phyloP scores from a whole-genome alignment of 768 basidiomycete species.

The Psilocybe cubensis region DNA sequence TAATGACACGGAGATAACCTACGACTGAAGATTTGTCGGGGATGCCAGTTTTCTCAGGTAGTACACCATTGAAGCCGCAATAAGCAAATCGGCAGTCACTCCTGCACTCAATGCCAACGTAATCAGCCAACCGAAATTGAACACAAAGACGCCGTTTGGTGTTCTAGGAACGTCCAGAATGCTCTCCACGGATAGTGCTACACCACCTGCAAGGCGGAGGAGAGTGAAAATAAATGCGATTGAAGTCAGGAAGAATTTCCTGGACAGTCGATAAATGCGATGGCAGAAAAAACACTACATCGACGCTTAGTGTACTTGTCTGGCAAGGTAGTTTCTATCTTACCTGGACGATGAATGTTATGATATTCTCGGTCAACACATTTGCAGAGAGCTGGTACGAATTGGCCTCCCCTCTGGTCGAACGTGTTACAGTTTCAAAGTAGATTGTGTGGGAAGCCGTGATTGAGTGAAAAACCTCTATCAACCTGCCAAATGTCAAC shows the following conservation, averaged over 20 bases:
- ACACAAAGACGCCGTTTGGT: constrained; percentile 15
- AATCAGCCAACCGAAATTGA: constrained; percentile 15
- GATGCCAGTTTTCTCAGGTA: constrained; percentile 14
- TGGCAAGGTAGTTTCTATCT: not conserved
- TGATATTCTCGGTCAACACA: constrained; percentile 17
- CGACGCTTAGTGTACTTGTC: not conserved
- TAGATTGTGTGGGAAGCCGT: constrained; percentile 22
- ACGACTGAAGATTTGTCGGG: constrained; percentile 14
- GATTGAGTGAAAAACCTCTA: constrained; percentile 19
- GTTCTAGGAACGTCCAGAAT: constrained; percentile 15
- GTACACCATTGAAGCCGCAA: constrained; percentile 18
- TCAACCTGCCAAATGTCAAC: constrained; percentile 6
- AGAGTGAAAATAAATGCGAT: constrained; percentile 5
- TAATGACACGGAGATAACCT: not conserved
- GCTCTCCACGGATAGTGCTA: constrained; percentile 14
- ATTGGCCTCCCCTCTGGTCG: constrained; percentile 15
- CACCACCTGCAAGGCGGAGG: constrained; percentile 12
- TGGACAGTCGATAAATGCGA: constrained; percentile 14
- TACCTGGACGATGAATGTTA: constrained; percentile 23
- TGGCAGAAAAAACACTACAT: constrained; percentile 17
- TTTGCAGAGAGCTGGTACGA: constrained; percentile 18
- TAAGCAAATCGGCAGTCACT: constrained; percentile 15
- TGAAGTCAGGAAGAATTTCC: not conserved
- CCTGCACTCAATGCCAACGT: constrained; percentile 15
- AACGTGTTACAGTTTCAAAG: constrained; percentile 21